Base-by-base conservation (phyloP, 73 alveolate genomes). In the Tetrahymena malaccensis region DNA sequence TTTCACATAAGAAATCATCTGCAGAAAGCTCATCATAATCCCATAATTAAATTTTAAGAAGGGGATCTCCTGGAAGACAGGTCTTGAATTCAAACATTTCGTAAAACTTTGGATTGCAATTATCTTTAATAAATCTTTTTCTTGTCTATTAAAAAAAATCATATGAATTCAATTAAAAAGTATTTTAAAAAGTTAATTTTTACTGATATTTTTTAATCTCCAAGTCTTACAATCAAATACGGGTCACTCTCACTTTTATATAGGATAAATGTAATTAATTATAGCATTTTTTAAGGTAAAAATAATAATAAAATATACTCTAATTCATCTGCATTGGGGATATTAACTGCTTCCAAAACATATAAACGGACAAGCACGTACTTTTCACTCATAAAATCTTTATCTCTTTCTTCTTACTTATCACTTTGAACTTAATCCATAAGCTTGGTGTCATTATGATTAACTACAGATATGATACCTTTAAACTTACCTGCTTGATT, bases 11-110 rank as follows among this genome's bases (percentile, higher is more conserved):
- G 85, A 98, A 94, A 93, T 99, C 99, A 96, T 99, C 99, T 25
- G 98, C 97, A 94, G 98, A 97, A 44, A 99, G 93, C 83, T 98
- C 99, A 97, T 99, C 99, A 94, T 98, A 97, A 96, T 99, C 99
- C 99, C 98, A 98, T 0, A 98, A 98, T 95, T 99, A 97, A 10
- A 99, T 96, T 35, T 85, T 94, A 9, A 99, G 93, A n/a, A 98
- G 98, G 16, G 99, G 96, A 55, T 98, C 99, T 1, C 99, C 99
- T 35, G 99, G 99, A 96, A 99, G 98, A 19, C 84, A 95, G 11
- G 99, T 96, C 43, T 96, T 96, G 56, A 99, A 98, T 84, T 98
- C 99, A 93, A 96, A 98, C 89, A 94, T 84, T 94, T 98, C 96
- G 95, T 96, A 97, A 97, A 98, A 98, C 83, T 98, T 97, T 35